Evolutionary conservation across 139 green algal genomes (phyloP).

Genomic region (Axilococcus clingmanii): DNA sequence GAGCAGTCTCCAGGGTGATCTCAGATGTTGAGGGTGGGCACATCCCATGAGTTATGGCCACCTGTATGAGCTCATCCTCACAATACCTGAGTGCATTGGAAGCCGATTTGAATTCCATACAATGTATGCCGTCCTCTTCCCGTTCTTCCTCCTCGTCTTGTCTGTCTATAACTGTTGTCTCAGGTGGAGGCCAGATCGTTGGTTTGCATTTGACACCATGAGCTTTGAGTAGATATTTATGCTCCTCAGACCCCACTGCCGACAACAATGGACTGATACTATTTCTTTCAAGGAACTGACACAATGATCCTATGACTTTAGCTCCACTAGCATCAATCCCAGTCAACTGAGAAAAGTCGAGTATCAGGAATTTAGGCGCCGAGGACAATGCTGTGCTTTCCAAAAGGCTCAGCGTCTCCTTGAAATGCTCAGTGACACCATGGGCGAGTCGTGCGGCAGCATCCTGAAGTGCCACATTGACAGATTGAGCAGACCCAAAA

Average conservation of each 20-base stretch:
- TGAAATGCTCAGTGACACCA: background rate
- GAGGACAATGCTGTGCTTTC: slow-evolving; percentile 8
- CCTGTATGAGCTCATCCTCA: slow-evolving; percentile 15
- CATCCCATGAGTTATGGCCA: slow-evolving; percentile 11
- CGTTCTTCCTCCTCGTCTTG: background rate
- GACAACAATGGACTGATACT: slow-evolving; percentile 19
- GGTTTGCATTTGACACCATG: slow-evolving; percentile 12
- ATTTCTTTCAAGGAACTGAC: slow-evolving; percentile 12
- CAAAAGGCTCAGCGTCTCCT: slow-evolving; percentile 4
- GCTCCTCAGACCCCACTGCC: background rate
- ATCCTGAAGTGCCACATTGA: slow-evolving; percentile 14
- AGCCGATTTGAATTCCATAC: too few species aligned
- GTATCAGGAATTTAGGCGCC: slow-evolving; percentile 15
- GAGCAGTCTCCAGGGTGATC: slow-evolving; percentile 11
- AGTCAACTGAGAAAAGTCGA: slow-evolving; percentile 19
- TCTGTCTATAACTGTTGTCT: background rate
- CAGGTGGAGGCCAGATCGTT: slow-evolving; percentile 16
- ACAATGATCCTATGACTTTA: slow-evolving; percentile 6
- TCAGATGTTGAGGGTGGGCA: slow-evolving; percentile 15
- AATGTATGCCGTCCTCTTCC: background rate
- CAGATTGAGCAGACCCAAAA: slow-evolving; percentile 47
- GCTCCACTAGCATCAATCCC: slow-evolving; percentile 23
- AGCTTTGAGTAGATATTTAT: slow-evolving; percentile 9
- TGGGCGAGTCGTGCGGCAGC: slow-evolving; percentile 7
- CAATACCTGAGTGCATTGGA: slow-evolving; percentile 16